These are phyloP conservation scores for Phytophthora macrochlamydospora DNA, from an alignment of 352 stramenopile species.

Conservation along the genomic window DNA sequence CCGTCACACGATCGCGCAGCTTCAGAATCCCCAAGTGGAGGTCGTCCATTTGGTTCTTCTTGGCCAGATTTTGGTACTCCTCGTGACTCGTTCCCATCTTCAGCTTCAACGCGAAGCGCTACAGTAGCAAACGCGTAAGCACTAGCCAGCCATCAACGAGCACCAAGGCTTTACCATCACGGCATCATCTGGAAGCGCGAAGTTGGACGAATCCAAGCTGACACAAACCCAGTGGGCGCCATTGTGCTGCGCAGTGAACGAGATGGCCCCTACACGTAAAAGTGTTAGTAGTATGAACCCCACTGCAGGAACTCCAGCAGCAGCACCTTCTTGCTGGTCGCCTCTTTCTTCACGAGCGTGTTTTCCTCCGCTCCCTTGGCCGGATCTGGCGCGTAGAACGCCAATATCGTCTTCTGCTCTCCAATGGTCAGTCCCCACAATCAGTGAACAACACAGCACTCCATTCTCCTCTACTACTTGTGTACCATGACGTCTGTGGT, in stretches of 20 bases:
- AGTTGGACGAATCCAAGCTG: conserved; percentile 70
- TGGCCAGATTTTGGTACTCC: conserved; percentile 84
- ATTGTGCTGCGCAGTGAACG: conserved; percentile 68
- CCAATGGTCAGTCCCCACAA: neutral
- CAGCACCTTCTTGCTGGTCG: conserved; percentile 60
- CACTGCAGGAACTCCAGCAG: neutral
- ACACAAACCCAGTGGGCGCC: conserved; percentile 81
- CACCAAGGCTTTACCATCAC: conserved; percentile 57
- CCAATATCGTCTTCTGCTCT: conserved; percentile 61
- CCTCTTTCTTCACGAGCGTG: conserved; percentile 58
- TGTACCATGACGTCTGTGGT: conserved; percentile 72
- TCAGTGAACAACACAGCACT: neutral
- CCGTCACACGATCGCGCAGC: conserved; percentile 74
- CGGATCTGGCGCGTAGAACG: conserved; percentile 61
- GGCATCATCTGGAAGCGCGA: conserved; percentile 52
- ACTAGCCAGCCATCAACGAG: neutral
- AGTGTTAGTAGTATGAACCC: conserved; percentile 8
- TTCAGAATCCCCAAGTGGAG: conserved; percentile 83
- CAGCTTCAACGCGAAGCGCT: conserved; percentile 77
- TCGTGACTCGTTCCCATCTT: conserved; percentile 71
- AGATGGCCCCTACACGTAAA: conserved; percentile 46
- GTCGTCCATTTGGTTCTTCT: conserved; percentile 85
- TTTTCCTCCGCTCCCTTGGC: conserved; percentile 46
- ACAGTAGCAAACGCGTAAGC: neutral
- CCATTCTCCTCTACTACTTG: too few relatives aligned